Percentiles rank a stretch among this genome's conserved stretches.
Conservation (phyloP, 1,284 basidiomycete species). For the Thecaphora thlaspeos region DNA sequence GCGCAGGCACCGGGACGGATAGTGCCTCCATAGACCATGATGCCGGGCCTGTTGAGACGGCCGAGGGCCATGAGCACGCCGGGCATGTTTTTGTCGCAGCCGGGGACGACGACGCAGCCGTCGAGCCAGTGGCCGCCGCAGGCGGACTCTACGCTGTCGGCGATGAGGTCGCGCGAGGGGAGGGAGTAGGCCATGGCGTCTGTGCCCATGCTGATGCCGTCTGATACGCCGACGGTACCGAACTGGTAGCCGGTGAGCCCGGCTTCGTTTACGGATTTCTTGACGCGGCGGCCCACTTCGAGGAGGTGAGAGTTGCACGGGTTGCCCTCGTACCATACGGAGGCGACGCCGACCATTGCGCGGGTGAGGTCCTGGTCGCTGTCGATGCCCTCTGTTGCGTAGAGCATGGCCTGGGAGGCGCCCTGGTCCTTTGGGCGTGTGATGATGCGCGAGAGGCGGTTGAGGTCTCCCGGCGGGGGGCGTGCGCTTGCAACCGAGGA, state of each 20-base stretch:
- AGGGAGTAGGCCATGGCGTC: slow-evolving; percentile 56
- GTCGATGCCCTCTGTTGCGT: slow-evolving; percentile 54
- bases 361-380: slow-evolving; percentile 51
- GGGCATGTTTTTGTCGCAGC: slow-evolving; percentile 59
- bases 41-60: slow-evolving; percentile 54
- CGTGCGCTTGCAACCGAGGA: too few species aligned
- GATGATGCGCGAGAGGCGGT: slow-evolving; percentile 51
- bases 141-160: slow-evolving; percentile 54
- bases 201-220: slow-evolving; percentile 57
- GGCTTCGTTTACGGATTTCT: slow-evolving; percentile 43
- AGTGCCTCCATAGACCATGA: slow-evolving; percentile 58
- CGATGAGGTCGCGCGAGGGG: slow-evolving; percentile 54
- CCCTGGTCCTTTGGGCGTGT: slow-evolving; percentile 57
- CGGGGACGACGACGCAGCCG: slow-evolving; percentile 52
- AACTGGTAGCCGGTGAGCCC: slow-evolving; percentile 57
- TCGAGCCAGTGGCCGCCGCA: slow-evolving; percentile 57
- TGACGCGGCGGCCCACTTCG: slow-evolving; percentile 49
- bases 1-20: slow-evolving; percentile 53
- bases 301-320: slow-evolving; percentile 57
- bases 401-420: slow-evolving; percentile 57
- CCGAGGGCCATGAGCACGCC: slow-evolving; percentile 57
- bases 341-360: slow-evolving; percentile 56
- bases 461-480: slow-evolving; percentile 47
- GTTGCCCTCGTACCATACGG: slow-evolving; percentile 57
- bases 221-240: slow-evolving; percentile 55